Evolutionary conservation across 768 basidiomycete genomes (phyloP).

Genomic region (Serendipita sp.): DNA sequence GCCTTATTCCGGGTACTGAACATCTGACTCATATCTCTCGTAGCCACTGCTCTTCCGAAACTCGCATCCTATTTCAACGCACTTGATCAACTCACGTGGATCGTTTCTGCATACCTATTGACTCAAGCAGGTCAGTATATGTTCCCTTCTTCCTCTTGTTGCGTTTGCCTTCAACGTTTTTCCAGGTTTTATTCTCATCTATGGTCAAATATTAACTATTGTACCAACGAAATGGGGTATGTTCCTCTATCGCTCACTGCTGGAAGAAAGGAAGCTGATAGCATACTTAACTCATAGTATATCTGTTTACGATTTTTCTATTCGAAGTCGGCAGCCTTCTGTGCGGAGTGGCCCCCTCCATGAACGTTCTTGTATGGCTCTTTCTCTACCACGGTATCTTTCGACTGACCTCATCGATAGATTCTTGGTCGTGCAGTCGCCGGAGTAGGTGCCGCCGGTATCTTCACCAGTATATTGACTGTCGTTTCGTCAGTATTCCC

Average conservation of each 20-base stretch:
- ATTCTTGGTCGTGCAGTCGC: conserved; percentile 32
- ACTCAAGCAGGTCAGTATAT: conserved; percentile 15
- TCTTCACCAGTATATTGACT: conserved; percentile 16
- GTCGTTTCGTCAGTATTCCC: conserved; percentile 11
- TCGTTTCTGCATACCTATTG: conserved; percentile 14
- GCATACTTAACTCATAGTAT: neutral
- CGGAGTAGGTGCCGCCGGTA: conserved; percentile 26
- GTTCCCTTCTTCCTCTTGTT: neutral
- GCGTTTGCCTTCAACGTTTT: neutral
- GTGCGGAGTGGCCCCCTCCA: conserved; percentile 14
- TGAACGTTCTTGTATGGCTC: conserved; percentile 16
- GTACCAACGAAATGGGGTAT: conserved; percentile 19
- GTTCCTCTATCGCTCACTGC: conserved; percentile 13
- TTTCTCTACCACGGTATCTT: no score
- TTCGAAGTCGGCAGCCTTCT: conserved; percentile 15
- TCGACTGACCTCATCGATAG: neutral
- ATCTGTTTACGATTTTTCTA: neutral
- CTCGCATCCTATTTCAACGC: conserved; percentile 21
- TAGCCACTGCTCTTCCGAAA: conserved; percentile 19
- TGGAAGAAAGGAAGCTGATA: no score
- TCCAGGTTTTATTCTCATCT: conserved; percentile 17
- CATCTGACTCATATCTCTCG: neutral
- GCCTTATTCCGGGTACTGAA: no score
- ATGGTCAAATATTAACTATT: conserved; percentile 21
- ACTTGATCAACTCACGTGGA: conserved; percentile 19